These are phyloP conservation scores for Ogataea sp. DNA, from an alignment of 805 yeast genomes.

Conservation along the genomic window DNA sequence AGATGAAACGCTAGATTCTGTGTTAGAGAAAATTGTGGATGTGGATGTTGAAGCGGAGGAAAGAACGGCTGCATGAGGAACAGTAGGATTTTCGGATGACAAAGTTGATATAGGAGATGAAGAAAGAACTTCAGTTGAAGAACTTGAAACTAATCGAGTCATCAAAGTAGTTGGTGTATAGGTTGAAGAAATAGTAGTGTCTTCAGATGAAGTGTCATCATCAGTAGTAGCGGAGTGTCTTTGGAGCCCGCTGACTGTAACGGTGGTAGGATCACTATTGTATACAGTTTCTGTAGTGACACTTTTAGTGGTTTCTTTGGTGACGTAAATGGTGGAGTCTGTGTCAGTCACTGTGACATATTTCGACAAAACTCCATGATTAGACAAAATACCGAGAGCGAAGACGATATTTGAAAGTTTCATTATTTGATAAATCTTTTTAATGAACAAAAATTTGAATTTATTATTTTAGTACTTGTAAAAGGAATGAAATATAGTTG, in stretches of 20 bases:
- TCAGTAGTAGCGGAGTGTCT: slow-evolving; percentile 6
- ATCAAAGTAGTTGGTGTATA: neutral
- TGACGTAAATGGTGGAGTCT: slow-evolving; percentile 23
- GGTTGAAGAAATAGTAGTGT: neutral
- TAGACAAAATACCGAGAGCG: neutral
- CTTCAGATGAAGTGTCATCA: neutral
- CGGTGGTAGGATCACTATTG: slow-evolving; percentile 5
- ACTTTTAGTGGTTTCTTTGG: slow-evolving; percentile 6
- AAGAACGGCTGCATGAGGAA: neutral
- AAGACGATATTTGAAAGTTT: neutral
- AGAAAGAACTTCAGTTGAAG: neutral
- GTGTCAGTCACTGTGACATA: slow-evolving; percentile 15
- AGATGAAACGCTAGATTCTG: slow-evolving; percentile 1
- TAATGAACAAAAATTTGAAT: neutral
- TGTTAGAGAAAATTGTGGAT: slow-evolving; percentile 3
- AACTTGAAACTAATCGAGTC: neutral
- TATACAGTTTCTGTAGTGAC: slow-evolving; percentile 6
- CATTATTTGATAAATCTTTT: neutral
- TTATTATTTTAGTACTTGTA: neutral
- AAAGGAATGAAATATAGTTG: neutral
- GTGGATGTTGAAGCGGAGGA: slow-evolving; percentile 7
- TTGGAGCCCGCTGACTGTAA: slow-evolving; percentile 2
- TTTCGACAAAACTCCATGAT: slow-evolving; percentile 1
- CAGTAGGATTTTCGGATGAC: neutral
- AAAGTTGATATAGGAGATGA: slow-evolving; percentile 1